Evolutionary conservation across 129 eudicot species (phyloP), one percentile per base, ranked within the genome.

Genomic region (Centrapalus pauciflorus): DNA sequence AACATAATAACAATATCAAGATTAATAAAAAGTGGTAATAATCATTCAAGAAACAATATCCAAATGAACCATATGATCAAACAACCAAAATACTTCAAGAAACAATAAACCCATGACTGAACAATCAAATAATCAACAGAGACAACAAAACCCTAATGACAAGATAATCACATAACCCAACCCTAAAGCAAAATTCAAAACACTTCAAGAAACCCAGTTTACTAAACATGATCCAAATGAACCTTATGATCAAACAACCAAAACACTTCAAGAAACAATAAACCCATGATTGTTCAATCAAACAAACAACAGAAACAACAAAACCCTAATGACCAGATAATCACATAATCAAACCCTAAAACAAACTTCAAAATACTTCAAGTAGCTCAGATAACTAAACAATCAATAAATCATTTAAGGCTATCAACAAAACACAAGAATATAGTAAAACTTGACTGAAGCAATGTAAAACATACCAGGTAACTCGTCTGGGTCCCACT

Each of bases 401-500:
- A 40, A 9, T 19, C 45, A 32, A 17, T 5, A 38, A 72, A 16
- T 13, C 30, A 55, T 13, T 27, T 55, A n/a, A n/a, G n/a, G n/a
- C n/a, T n/a, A n/a, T n/a, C n/a, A n/a, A n/a, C 37, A 55, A 12
- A 37, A 35, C 5, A 25, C 17, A 5, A 28, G 30, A n/a, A 30
- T 4, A 56, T 16, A 28, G 25, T 2, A 28, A 51, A 16, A 40
- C n/a, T 43, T 8, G 17, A 16, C 29, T 4, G 2, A 55, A 8
- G 0, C 13, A 69, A 30, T 14, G n/a, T 33, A 35, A n/a, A 1
- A 28, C 67, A 61, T 77, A 89, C 96, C 96, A 85, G 96, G 96
- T 50, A 89, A 69, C 5, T 89, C 96, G 21, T 89, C 81, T 1
- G 94, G 96, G 28, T 85, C 96, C 80, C 87, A 85, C 70, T 85